A percentile compares a stretch with the other conserved stretches of the same genome.
Evolutionary conservation across 1,284 basidiomycete genomes (phyloP).

Genomic region (Rhodotorula mucilaginosa): DNA sequence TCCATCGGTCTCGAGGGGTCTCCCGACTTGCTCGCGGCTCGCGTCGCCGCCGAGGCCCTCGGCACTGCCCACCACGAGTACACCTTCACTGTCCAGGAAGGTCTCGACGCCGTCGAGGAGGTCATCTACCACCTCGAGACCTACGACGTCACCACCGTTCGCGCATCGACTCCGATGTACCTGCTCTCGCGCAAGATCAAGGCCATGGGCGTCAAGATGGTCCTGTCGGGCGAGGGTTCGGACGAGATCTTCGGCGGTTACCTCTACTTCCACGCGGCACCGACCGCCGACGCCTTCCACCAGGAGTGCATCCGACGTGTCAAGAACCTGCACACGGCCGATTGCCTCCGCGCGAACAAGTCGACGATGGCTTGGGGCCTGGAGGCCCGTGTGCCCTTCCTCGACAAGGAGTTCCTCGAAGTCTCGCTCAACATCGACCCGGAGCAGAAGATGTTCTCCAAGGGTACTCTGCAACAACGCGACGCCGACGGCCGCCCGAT

Average conservation of each 20-base stretch:
- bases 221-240: conserved; percentile 93
- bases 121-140: conserved; percentile 99
- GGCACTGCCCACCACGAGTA: conserved; percentile 98
- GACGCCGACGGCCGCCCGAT: conserved; percentile 81
- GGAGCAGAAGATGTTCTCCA: conserved; percentile 84
- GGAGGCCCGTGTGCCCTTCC: conserved; percentile 97
- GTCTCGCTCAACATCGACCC: conserved; percentile 89
- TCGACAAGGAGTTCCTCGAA: conserved; percentile 95
- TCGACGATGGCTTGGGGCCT: conserved; percentile 99
- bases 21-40: conserved; percentile 90
- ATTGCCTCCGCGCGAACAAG: conserved; percentile 99
- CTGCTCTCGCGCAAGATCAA: conserved; percentile 97
- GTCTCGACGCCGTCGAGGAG: conserved; percentile 93
- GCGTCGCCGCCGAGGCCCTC: conserved; percentile 88
- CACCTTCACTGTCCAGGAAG: conserved; percentile 97
- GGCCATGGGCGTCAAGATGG: conserved; percentile 99
- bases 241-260: conserved; percentile 99
- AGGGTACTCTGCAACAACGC: conserved; percentile 68
- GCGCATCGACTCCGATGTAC: conserved; percentile 97
- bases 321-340: conserved; percentile 96
- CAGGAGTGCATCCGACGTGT: conserved; percentile 93
- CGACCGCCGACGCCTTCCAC: conserved; percentile 84
- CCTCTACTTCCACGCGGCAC: conserved; percentile 99
- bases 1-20: conserved; percentile 94
- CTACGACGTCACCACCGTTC: conserved; percentile 97